A percentile compares a stretch with the other conserved stretches of the same genome.
Evolutionary conservation across 805 yeast genomes (phyloP).

Genomic region (Sungouiella thailandica): DNA sequence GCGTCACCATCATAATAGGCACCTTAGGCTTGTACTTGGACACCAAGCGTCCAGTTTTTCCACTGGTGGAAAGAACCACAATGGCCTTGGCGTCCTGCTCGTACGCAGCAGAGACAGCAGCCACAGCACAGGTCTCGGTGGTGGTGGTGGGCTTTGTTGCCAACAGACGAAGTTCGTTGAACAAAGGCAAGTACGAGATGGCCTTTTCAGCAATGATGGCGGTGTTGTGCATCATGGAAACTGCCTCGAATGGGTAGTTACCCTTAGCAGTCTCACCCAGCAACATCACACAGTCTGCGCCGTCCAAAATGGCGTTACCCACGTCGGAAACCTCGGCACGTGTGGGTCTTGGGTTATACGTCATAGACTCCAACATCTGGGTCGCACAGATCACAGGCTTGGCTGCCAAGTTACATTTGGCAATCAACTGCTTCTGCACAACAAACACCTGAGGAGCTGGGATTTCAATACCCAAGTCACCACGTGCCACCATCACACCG

Average conservation of each 20-base stretch:
- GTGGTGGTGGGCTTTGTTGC: slow-evolving; percentile 88
- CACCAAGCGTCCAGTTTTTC: slow-evolving; percentile 90
- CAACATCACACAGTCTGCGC: slow-evolving; percentile 99
- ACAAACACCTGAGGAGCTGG: slow-evolving; percentile 98
- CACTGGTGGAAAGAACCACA: slow-evolving; percentile 91
- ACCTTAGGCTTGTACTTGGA: slow-evolving; percentile 97
- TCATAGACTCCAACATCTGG: slow-evolving; percentile 99
- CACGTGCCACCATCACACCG: slow-evolving; percentile 99
- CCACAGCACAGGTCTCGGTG: slow-evolving; percentile 94
- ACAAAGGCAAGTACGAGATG: slow-evolving; percentile 77
- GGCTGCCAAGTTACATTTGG: slow-evolving; percentile 98
- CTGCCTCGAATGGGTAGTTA: slow-evolving; percentile 96
- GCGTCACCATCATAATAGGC: slow-evolving; percentile 97
- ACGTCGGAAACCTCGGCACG: slow-evolving; percentile 99
- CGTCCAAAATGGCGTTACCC: slow-evolving; percentile 98
- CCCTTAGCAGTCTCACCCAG: slow-evolving; percentile 99
- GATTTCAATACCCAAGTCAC: slow-evolving; percentile 98
- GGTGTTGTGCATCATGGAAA: slow-evolving; percentile 98
- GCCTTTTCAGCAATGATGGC: slow-evolving; percentile 95
- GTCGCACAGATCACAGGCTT: slow-evolving; percentile 99
- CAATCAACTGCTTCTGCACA: slow-evolving; percentile 97
- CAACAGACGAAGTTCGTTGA: slow-evolving; percentile 82
- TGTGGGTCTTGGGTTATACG: slow-evolving; percentile 99
- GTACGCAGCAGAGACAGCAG: slow-evolving; percentile 93
- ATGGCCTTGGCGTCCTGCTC: slow-evolving; percentile 97